A percentile compares a stretch with the other conserved stretches of the same genome.
Conservation (phyloP, 2,329 filamentous ascomycete genomes). For the Akanthomyces uredinophilus region DNA sequence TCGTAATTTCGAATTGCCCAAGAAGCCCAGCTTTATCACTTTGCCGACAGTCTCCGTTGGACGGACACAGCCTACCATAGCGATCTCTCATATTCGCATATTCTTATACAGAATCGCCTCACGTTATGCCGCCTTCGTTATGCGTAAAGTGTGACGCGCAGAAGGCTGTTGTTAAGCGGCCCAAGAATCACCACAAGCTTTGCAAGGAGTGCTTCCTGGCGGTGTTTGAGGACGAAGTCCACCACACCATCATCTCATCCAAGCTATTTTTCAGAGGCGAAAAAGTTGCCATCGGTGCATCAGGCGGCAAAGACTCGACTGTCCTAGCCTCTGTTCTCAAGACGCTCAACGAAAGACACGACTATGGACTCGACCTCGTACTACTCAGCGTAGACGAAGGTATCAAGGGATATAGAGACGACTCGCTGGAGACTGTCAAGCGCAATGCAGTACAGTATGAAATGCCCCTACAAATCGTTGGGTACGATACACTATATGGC, state of each 20-base stretch:
- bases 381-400: slow-evolving; percentile 93
- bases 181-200: slow-evolving; percentile 91
- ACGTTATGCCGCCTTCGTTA: slow-evolving; percentile 65
- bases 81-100: not conserved
- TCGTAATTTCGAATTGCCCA: no score
- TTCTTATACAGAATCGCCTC: not conserved
- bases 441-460: slow-evolving; percentile 85
- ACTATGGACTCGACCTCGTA: slow-evolving; percentile 80
- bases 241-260: slow-evolving; percentile 81
- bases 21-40: not conserved
- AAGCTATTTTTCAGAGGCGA: slow-evolving; percentile 81
- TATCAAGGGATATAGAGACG: slow-evolving; percentile 94
- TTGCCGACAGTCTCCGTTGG: not conserved
- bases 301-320: slow-evolving; percentile 95
- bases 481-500: slow-evolving; percentile 89
- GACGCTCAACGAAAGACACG: slow-evolving; percentile 83
- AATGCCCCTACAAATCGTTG: slow-evolving; percentile 86
- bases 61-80: not conserved
- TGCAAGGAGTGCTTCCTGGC: slow-evolving; percentile 84
- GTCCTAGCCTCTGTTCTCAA: slow-evolving; percentile 93
- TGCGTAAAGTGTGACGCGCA: slow-evolving; percentile 73
- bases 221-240: slow-evolving; percentile 88
- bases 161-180: slow-evolving; percentile 83
- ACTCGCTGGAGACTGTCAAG: slow-evolving; percentile 94
- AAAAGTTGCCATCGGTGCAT: slow-evolving; percentile 87